phyloP scores from a whole-genome alignment of 257 asterid species.

The Nicotiana noctiflora region DNA sequence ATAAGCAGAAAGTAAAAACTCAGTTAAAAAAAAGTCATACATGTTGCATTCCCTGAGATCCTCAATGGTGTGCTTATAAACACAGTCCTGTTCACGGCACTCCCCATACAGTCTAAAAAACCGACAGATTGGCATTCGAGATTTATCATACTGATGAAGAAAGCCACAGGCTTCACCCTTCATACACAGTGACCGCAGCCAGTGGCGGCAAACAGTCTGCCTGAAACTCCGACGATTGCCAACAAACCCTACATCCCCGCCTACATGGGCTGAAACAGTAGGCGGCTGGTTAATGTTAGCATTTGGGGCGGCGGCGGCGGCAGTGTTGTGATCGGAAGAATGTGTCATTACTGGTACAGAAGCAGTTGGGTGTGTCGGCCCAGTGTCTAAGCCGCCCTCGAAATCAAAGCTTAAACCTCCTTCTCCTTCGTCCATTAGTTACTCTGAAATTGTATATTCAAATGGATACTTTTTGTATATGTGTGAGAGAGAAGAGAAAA shows the following conservation, averaged over 20 bases:
- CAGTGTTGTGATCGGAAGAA: conserved; percentile 28
- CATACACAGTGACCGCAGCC: conserved; percentile 83
- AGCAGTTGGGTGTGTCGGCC: conserved; percentile 73
- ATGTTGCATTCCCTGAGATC: conserved; percentile 94
- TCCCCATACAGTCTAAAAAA: conserved; percentile 76
- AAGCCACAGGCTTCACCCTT: conserved; percentile 91
- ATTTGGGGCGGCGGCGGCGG: conserved; percentile 24
- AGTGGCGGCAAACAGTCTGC: conserved; percentile 90
- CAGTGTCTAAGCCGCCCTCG: conserved; percentile 77
- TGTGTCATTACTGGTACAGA: conserved; percentile 58
- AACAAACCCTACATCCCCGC: conserved; percentile 14
- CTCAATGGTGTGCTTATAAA: conserved; percentile 84
- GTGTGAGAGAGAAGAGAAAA: too few species aligned
- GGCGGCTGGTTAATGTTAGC: neutral
- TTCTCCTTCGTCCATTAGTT: conserved; percentile 78
- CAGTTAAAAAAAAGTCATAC: conserved; percentile 28
- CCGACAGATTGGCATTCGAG: conserved; percentile 87
- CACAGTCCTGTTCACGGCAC: conserved; percentile 95
- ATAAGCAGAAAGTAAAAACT: neutral
- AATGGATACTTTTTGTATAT: neutral
- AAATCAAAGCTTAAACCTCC: conserved; percentile 89
- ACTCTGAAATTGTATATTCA: neutral
- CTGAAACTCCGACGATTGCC: conserved; percentile 65
- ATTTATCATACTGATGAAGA: conserved; percentile 84
- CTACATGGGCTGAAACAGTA: conserved; percentile 22